Base-by-base conservation (phyloP, 2,329 filamentous ascomycete genomes). In the Penicillium expansum region DNA sequence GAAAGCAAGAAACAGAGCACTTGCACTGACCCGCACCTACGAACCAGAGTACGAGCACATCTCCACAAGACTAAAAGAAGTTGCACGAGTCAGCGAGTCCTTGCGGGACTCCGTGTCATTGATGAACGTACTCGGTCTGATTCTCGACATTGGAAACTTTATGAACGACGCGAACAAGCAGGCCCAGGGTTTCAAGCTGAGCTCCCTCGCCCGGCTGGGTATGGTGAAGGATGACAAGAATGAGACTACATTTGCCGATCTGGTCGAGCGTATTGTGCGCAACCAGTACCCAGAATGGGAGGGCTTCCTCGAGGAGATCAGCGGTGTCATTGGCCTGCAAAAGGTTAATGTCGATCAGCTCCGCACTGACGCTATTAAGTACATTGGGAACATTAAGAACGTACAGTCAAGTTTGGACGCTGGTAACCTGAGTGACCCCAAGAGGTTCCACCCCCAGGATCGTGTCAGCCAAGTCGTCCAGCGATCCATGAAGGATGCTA, bases 171-270 rank as follows among this genome's bases (percentile, higher is more conserved):
- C 92, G 54, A 97, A 97, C 78, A 99, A 99, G 79, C 94, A 97
- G 77, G 94, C 94, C 4, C 90, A 89, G 56, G 94, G 94, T 61
- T 99, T 99, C 87, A 99, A 99, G 80, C 85, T 99, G 14, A 94
- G 92, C 70, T 97, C 94, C 6, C 86, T 99, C 48, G 90, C 91
- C 29, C 87, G 94, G 54, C 80, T 99, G 54, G 92, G 89, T 59
- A 97, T 99, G 92, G 91, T 97, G 70, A 99, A 99, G 79, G 94
- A 99, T 71, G 92, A 96, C 79, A 97, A 97, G 83, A 99, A 99
- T 75, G 90, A 97, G 75, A 93, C 91, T 1, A 97, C 92, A 0
- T 89, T 99, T 71, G 92, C 93, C 55, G 94, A 99, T 75, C 84
- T 97, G 42, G 92, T 99, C 42, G 94, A 99, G 76, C 89, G 93